Base-by-base conservation (phyloP, 1,139 yeast genomes). In the Scheffersomyces segobiensis region DNA sequence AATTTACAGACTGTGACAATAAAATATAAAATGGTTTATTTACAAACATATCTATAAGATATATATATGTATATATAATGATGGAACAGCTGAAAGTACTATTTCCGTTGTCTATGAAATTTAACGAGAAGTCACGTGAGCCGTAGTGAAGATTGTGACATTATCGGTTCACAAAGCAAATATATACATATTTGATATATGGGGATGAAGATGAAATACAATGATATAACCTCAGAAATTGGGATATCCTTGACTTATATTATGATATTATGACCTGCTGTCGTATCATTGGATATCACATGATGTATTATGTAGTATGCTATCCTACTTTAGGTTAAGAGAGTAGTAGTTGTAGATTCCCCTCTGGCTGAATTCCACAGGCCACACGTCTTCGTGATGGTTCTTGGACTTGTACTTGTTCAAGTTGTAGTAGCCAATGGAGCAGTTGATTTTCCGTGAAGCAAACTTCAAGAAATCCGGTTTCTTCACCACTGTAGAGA, bases 301-400 rank as follows among this genome's bases (percentile, higher is more conserved):
- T 32, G 42, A 32, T 32, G 12, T 14, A 17, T 12, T 32, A 32
- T 32, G 14, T 32, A 32, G 42, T 32, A 12, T 32, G 42, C 42
- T 20, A n/a, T 20, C 19, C 65, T 62, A 77, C 63, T 75, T 77
- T 47, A 80, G 74, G 63, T 81, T 81, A 56, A 81, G 70, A n/a
- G 83, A 84, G 67, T 88, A 88, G 68, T 88, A 88, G 67, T 87
- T 87, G 70, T 88, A 88, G 59, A 88, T 87, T 0, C 93, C 93
- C 56, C 93, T 76, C 69, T 88, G 91, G 62, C 82, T 75, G 60
- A 81, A 81, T 60, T 86, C 86, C 53, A 83, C 86, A 0, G 93
- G 93, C 84, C 90, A 88, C 12, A 83, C 80, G 57, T 76, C 79
- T 67, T 86, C 87, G 22, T 70, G 65, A 63, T 69, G 66, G 50